A percentile compares a stretch with the other conserved stretches of the same genome.
These are phyloP conservation scores for Piper betle DNA, from an alignment of 164 flowering plant genomes.

Conservation along the genomic window DNA sequence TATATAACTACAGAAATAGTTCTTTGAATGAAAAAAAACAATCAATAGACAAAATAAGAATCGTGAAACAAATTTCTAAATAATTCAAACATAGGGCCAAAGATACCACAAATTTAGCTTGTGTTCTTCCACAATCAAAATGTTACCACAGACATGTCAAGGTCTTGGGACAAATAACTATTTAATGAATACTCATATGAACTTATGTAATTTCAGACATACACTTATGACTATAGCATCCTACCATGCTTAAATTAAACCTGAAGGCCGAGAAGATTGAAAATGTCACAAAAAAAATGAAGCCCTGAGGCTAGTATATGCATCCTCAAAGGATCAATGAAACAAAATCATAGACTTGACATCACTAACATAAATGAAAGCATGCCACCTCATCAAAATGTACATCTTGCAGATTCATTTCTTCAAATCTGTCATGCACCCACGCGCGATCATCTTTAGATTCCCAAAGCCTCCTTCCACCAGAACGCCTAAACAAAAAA, in stretches of 20 bases:
- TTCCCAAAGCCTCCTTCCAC: slow-evolving; percentile 89
- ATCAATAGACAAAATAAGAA: neutral
- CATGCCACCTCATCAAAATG: slow-evolving; percentile 50
- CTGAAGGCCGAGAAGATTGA: no score
- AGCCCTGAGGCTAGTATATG: neutral
- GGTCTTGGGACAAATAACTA: no score
- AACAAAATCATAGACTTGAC: neutral
- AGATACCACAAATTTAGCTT: neutral
- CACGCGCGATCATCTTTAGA: slow-evolving; percentile 86
- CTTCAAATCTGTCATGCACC: slow-evolving; percentile 99
- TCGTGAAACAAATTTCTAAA: neutral
- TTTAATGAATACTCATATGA: no score
- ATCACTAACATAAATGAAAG: neutral
- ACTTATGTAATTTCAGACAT: neutral
- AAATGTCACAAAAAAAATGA: no score
- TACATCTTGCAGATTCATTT: slow-evolving; percentile 52
- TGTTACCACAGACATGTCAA: no score
- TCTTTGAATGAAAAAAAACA: neutral
- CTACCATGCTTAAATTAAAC: neutral
- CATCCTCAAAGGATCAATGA: neutral
- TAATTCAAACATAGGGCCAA: neutral
- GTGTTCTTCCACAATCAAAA: no score
- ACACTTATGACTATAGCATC: neutral
- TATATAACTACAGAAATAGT: neutral
- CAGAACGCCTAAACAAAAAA: slow-evolving; percentile 43